These are phyloP conservation scores for Backusella tuberculispora DNA, from an alignment of 192 early-diverging fungal genomes.

Conservation along the genomic window DNA sequence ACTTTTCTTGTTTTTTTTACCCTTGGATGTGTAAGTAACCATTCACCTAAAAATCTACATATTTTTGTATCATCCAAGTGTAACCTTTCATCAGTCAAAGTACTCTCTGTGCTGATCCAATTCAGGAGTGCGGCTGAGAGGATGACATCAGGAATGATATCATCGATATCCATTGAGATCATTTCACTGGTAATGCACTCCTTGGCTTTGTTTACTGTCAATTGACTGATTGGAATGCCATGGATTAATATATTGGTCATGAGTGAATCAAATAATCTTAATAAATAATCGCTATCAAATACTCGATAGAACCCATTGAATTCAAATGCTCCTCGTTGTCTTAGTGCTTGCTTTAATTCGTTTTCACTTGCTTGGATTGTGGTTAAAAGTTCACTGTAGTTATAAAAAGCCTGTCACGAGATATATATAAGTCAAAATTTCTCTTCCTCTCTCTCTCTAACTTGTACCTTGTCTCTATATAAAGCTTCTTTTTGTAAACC, in stretches of 20 bases:
- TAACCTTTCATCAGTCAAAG: slow-evolving; percentile 5
- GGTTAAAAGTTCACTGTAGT: slow-evolving; percentile 41
- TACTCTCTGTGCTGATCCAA: not conserved
- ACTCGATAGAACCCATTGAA: slow-evolving; percentile 38
- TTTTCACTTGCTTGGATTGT: slow-evolving; percentile 53
- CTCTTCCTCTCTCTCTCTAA: not conserved
- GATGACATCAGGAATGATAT: not conserved
- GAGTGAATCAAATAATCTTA: slow-evolving; percentile 33
- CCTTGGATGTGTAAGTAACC: slow-evolving; percentile 21
- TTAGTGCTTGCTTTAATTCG: slow-evolving; percentile 46
- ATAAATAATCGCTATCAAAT: slow-evolving; percentile 30
- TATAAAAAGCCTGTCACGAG: slow-evolving; percentile 37
- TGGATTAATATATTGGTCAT: slow-evolving; percentile 27
- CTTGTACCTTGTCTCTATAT: slow-evolving; percentile 7
- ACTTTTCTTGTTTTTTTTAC: slow-evolving; percentile 7
- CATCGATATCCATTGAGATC: not conserved
- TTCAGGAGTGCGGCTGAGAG: not conserved
- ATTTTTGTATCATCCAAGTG: slow-evolving; percentile 21
- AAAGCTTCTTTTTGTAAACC: slow-evolving; percentile 46
- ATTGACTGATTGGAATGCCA: slow-evolving; percentile 23
- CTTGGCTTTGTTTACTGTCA: slow-evolving; percentile 1
- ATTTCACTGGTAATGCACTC: slow-evolving; percentile 17
- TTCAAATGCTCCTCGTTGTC: slow-evolving; percentile 42
- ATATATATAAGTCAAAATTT: not conserved
- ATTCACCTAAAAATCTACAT: slow-evolving; percentile 34